phyloP scores from a whole-genome alignment of 2,329 filamentous ascomycete genomes.

The Aureobasidium melanogenum region DNA sequence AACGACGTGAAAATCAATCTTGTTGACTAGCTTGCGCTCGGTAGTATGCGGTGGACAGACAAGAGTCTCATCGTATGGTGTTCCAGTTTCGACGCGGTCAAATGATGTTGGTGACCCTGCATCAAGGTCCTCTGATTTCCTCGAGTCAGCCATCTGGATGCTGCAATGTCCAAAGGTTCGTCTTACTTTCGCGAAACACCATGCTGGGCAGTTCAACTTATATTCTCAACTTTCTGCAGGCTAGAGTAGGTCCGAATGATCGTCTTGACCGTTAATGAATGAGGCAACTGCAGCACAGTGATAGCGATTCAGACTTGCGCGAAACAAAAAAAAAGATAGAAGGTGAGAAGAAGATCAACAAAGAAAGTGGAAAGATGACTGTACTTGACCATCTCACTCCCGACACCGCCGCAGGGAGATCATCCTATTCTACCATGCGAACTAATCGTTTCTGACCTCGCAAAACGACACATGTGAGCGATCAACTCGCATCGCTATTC shows the following conservation, averaged over 20 bases:
- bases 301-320: neutral
- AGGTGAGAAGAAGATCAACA: neutral
- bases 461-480: constrained; percentile 7
- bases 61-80: constrained; percentile 30
- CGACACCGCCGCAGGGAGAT: neutral
- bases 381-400: neutral
- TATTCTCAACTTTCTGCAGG: neutral
- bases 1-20: constrained; percentile 41
- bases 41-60: constrained; percentile 43
- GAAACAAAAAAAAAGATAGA: neutral
- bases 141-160: neutral
- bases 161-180: neutral
- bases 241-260: neutral
- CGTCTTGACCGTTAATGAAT: neutral
- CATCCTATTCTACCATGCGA: neutral
- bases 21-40: constrained; percentile 34
- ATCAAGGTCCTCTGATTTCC: constrained; percentile 5
- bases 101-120: neutral
- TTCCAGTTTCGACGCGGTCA: neutral
- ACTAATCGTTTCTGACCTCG: neutral
- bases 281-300: neutral
- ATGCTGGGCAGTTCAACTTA: neutral
- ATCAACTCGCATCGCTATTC: constrained; percentile 5
- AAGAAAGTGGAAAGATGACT: neutral
- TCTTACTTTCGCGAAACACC: neutral